Conservation (phyloP, 768 basidiomycete genomes). For the Leccinum incarnatum region DNA sequence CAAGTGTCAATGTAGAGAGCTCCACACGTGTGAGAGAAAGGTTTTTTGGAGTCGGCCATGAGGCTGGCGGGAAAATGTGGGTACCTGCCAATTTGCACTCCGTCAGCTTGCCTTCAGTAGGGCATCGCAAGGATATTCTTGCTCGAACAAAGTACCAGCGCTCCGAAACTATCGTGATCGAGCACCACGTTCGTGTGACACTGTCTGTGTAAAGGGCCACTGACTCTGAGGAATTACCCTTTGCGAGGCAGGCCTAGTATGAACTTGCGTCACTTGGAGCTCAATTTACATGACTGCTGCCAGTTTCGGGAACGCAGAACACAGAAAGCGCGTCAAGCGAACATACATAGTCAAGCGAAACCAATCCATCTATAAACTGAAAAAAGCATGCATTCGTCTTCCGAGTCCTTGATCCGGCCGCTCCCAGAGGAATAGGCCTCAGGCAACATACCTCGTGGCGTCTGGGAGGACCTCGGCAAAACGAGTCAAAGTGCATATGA, state of each 20-base stretch:
- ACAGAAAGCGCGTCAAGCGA: not conserved
- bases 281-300: not conserved
- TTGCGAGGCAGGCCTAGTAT: not conserved
- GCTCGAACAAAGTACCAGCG: not conserved
- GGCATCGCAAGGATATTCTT: not conserved
- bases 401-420: slow-evolving; percentile 17
- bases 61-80: not conserved
- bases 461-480: slow-evolving; percentile 12
- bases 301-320: not conserved
- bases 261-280: not conserved
- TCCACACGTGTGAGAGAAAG: not conserved
- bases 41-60: not conserved
- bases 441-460: slow-evolving; percentile 3
- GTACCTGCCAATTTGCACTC: not conserved
- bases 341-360: not conserved
- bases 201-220: not conserved
- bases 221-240: slow-evolving; percentile 3
- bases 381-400: not conserved
- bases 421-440: slow-evolving; percentile 1
- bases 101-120: not conserved
- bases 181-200: not conserved
- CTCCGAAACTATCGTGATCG: not conserved
- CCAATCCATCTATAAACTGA: not conserved
- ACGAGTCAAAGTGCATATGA: slow-evolving; percentile 4
- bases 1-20: not conserved